These are phyloP conservation scores for Xylogone sp. DNA, from an alignment of 2,329 filamentous ascomycete species.

Conservation along the genomic window DNA sequence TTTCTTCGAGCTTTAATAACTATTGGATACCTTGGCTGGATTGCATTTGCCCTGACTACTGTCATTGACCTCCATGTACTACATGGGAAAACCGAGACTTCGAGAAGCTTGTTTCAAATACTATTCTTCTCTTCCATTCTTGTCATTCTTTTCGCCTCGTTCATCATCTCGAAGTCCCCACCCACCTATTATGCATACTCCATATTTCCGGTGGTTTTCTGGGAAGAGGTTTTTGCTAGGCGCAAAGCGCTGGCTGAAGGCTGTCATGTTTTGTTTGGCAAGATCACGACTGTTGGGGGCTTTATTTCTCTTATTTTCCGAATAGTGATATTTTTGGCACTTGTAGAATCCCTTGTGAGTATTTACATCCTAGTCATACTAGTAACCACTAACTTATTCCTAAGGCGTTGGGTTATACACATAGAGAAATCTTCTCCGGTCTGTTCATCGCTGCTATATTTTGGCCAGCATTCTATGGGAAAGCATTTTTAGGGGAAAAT, in stretches of 20 bases:
- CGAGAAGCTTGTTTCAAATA: constrained; percentile 55
- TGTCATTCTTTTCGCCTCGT: constrained; percentile 72
- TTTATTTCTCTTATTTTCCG: constrained; percentile 60
- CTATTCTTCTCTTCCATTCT: constrained; percentile 72
- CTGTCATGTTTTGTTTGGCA: constrained; percentile 62
- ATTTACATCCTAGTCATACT: not conserved
- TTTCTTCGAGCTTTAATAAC: constrained; percentile 89
- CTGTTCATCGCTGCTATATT: constrained; percentile 76
- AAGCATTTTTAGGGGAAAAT: constrained; percentile 67
- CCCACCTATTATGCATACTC: constrained; percentile 86
- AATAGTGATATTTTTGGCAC: constrained; percentile 60
- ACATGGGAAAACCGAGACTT: constrained; percentile 61
- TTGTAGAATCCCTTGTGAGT: constrained; percentile 75
- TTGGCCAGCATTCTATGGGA: constrained; percentile 76
- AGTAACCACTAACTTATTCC: constrained; percentile 10
- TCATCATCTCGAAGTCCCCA: constrained; percentile 76
- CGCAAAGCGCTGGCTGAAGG: constrained; percentile 67
- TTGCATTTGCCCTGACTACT: constrained; percentile 84
- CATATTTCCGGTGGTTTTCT: constrained; percentile 90
- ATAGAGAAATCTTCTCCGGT: constrained; percentile 57
- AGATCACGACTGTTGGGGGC: constrained; percentile 59
- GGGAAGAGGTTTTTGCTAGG: constrained; percentile 89
- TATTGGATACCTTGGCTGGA: constrained; percentile 90
- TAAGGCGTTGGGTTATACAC: constrained; percentile 86
- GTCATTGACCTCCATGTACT: constrained; percentile 87